A percentile compares a stretch with the other conserved stretches of the same genome.
Evolutionary conservation across 768 basidiomycete genomes (phyloP).

Genomic region (Phylloporus sp.): DNA sequence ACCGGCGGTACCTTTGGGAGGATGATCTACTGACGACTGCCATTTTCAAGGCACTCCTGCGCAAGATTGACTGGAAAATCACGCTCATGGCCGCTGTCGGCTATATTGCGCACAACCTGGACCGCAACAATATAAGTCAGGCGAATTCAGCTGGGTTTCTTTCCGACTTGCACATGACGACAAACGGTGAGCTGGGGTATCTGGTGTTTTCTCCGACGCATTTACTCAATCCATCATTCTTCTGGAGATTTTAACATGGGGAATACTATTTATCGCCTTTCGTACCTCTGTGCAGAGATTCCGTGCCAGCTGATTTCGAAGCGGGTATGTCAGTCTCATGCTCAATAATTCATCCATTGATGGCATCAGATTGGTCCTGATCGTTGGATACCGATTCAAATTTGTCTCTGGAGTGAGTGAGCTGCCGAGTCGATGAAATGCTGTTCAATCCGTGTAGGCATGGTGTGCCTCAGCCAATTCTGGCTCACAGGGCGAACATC

Average conservation of each 20-base stretch:
- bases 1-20: background rate
- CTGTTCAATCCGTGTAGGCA: slow-evolving; percentile 12
- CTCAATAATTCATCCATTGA: background rate
- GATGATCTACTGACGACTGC: background rate
- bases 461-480: slow-evolving; percentile 50
- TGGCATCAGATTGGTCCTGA: slow-evolving; percentile 49
- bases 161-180: slow-evolving; percentile 50
- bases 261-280: slow-evolving; percentile 46
- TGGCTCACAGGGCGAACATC: slow-evolving; percentile 49
- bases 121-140: slow-evolving; percentile 49
- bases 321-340: slow-evolving; percentile 32
- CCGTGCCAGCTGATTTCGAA: slow-evolving; percentile 63
- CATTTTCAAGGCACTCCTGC: slow-evolving; percentile 36
- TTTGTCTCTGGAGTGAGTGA: slow-evolving; percentile 45
- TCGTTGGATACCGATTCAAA: slow-evolving; percentile 58
- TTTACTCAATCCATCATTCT: background rate
- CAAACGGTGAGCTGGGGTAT: background rate
- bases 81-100: slow-evolving; percentile 52
- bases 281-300: slow-evolving; percentile 52
- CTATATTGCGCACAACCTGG: slow-evolving; percentile 52
- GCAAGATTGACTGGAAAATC: slow-evolving; percentile 58
- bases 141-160: slow-evolving; percentile 57
- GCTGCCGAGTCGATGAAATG: background rate
- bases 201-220: background rate
- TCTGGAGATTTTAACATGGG: slow-evolving; percentile 48